These are phyloP conservation scores for Platanthera zijinensis DNA, from an alignment of 106 monocot genomes.

Conservation along the genomic window DNA sequence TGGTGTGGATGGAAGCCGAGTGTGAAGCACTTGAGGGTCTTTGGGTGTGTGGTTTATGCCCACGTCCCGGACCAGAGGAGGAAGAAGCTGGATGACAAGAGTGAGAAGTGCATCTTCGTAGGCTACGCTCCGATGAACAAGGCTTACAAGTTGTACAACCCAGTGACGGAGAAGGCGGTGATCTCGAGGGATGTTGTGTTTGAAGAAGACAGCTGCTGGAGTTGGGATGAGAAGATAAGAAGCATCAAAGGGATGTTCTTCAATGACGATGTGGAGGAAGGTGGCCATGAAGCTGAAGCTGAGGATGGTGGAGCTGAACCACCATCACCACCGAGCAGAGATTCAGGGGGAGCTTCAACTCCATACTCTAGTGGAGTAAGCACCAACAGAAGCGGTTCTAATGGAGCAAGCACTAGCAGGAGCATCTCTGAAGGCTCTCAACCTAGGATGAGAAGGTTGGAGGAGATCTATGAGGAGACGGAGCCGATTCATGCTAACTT, in stretches of 20 bases:
- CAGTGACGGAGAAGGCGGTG: not conserved
- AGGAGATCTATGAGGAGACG: not conserved
- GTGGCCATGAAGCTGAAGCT: too few species aligned
- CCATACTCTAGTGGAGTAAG: too few species aligned
- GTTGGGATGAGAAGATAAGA: too few species aligned
- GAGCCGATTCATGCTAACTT: not conserved
- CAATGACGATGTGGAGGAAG: too few species aligned
- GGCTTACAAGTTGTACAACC: not conserved
- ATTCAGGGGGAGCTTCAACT: not conserved
- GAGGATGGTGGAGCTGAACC: too few species aligned
- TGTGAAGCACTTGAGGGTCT: not conserved
- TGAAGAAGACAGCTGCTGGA: too few species aligned
- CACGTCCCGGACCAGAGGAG: too few species aligned
- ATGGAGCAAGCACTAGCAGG: too few species aligned
- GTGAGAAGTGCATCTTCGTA: not conserved
- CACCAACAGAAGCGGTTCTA: too few species aligned
- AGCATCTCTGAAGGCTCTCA: too few species aligned
- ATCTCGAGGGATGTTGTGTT: not conserved
- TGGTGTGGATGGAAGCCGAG: not conserved
- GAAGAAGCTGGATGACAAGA: not conserved
- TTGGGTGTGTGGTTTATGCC: too few species aligned
- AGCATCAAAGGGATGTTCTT: too few species aligned
- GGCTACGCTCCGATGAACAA: not conserved
- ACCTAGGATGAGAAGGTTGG: not conserved
- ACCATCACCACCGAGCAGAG: not conserved